Conservation (phyloP, 1,284 basidiomycete genomes). For the Trichosporon faecale region DNA sequence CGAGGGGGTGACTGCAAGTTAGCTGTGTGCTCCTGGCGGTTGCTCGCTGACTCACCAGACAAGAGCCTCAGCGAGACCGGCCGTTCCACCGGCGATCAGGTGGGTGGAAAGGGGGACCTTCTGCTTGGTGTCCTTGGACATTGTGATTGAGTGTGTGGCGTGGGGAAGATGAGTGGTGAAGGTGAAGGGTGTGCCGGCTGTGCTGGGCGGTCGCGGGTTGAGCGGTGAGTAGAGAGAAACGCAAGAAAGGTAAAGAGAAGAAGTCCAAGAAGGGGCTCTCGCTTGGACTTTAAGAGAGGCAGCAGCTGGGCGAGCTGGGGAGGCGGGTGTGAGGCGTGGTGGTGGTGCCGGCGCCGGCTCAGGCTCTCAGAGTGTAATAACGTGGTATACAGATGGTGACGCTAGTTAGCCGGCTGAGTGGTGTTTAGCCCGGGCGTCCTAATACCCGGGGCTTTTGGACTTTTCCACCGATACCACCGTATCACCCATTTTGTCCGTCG, state of each 20-base stretch:
- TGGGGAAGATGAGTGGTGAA: neutral
- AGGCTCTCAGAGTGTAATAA: neutral
- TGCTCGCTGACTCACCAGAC: conserved; percentile 55
- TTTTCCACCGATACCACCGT: conserved; percentile 12
- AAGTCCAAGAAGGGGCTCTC: neutral
- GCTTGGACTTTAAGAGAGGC: neutral
- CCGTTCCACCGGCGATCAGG: conserved; percentile 84
- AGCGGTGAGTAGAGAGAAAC: conserved; percentile 12
- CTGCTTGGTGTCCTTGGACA: conserved; percentile 23
- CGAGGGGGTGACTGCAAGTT: conserved; percentile 60
- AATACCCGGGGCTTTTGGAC: conserved; percentile 16
- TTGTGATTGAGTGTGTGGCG: conserved; percentile 13
- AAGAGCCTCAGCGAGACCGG: conserved; percentile 80
- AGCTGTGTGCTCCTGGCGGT: neutral
- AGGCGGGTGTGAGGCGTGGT: neutral
- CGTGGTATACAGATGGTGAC: neutral
- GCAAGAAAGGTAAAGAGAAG: conserved; percentile 11
- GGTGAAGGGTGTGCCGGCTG: neutral
- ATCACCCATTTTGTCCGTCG: conserved; percentile 22
- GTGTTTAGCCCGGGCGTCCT: neutral
- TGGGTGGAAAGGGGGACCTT: conserved; percentile 73
- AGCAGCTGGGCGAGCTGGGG: neutral
- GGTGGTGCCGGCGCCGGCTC: neutral
- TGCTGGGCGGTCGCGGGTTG: conserved; percentile 6
- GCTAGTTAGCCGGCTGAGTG: neutral